Base-by-base conservation (phyloP, 2,329 filamentous ascomycete species). In the Rhytidhysteron rufulum region DNA sequence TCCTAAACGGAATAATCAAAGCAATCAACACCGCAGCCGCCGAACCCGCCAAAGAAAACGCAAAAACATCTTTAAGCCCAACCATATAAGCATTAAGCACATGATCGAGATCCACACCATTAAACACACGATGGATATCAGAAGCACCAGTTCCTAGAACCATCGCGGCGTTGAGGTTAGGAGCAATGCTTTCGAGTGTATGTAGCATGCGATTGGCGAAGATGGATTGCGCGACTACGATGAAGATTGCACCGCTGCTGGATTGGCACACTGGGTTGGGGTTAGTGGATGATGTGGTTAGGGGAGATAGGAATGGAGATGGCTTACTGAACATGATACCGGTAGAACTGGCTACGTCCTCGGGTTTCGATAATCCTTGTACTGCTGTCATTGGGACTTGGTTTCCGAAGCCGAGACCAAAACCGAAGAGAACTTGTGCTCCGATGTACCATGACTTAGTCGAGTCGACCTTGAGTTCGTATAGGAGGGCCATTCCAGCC, bases 11-110 rank as follows among this genome's bases (percentile, higher is more conserved):
- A 24, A 53, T 44, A 10, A 48, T 9, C 13, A 53, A 27, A 4
- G 52, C 24, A 5, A 53, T 10, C 13, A 48, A 27, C 13, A 44
- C 49, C 32, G 45, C 29, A n/a, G 39, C 5, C 4, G 40, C 44
- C 10, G 47, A 31, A 9, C 44, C 43, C 16, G 66, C 72, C 82
- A 74, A 41, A 74, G 71, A 51, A 81, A 85, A 4, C 71, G 41
- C 27, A 24, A 50, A 50, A 2, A 41, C 40, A 21, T 41, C 43
- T 34, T 50, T 53, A 22, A 53, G 20, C 4, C 50, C 50, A 8
- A n/a, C 38, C 39, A 46, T 44, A 30, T 53, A 53, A 11, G 37
- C 39, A 7, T 10, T n/a, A 11, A 50, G 13, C 10, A 53, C 34
- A 20, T 32, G 49, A 7, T 6, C 11, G 5, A 53, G 33, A 24